phyloP scores from a whole-genome alignment of 495 filamentous ascomycete genomes.

The Penicillium goetzii region DNA sequence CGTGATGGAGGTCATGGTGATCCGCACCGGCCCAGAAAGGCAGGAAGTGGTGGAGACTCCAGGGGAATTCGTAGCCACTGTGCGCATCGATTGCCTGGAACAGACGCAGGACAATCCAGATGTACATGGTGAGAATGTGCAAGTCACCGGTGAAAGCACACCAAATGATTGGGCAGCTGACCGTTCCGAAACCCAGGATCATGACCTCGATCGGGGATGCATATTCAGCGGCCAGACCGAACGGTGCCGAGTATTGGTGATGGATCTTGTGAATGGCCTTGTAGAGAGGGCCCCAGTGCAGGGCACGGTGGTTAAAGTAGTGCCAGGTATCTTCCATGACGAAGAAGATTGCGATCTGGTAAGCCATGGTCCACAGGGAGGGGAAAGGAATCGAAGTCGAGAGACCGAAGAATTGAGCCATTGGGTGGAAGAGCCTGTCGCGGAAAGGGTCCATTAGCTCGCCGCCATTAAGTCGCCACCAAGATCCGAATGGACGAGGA shows the following conservation, averaged over 20 bases:
- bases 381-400: conserved; percentile 90
- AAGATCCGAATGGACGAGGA: not conserved
- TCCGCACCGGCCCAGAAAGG: conserved; percentile 98
- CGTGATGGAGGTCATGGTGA: conserved; percentile 95
- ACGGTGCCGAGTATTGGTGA: conserved; percentile 96
- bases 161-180: conserved; percentile 83
- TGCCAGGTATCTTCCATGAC: conserved; percentile 97
- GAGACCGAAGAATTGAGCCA: conserved; percentile 91
- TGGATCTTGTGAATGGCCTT: conserved; percentile 97
- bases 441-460: not conserved
- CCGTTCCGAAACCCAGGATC: conserved; percentile 91
- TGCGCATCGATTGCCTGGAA: conserved; percentile 99
- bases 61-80: conserved; percentile 96
- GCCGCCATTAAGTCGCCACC: not conserved
- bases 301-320: conserved; percentile 92
- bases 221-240: conserved; percentile 95
- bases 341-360: conserved; percentile 94
- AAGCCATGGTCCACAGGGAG: conserved; percentile 77
- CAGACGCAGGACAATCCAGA: conserved; percentile 90
- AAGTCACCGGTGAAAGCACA: conserved; percentile 80
- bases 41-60: conserved; percentile 91
- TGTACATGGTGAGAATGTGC: conserved; percentile 96
- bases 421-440: conserved; percentile 87
- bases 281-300: conserved; percentile 96
- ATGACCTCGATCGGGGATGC: conserved; percentile 97